phyloP scores from a whole-genome alignment of 768 basidiomycete species.

The Melanogaster broomeanus region DNA sequence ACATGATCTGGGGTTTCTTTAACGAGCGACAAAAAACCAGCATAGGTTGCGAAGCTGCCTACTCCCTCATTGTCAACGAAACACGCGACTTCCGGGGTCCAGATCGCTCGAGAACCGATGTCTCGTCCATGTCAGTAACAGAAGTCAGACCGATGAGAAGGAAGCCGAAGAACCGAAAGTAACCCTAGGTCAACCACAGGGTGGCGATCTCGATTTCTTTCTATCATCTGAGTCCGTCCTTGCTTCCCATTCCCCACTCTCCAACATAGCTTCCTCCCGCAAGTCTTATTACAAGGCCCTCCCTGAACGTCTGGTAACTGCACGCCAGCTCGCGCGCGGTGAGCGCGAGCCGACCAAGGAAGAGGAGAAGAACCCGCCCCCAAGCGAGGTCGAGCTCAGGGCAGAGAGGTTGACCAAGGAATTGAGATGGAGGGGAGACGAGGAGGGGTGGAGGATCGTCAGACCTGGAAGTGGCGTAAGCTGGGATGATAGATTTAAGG shows the following conservation, averaged over 20 bases:
- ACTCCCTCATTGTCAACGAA: constrained; percentile 62
- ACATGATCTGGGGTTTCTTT: constrained; percentile 93
- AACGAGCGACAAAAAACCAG: constrained; percentile 82
- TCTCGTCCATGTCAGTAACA: constrained; percentile 29
- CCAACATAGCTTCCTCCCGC: constrained; percentile 67
- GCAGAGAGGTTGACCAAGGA: constrained; percentile 91
- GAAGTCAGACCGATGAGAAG: too few relatives aligned
- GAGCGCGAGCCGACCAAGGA: constrained; percentile 85
- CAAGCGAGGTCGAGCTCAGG: constrained; percentile 85
- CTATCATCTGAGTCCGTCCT: constrained; percentile 65
- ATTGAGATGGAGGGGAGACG: constrained; percentile 77
- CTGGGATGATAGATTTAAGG: constrained; percentile 78
- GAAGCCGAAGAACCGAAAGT: constrained; percentile 6
- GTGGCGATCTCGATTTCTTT: constrained; percentile 78
- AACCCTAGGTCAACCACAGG: constrained; percentile 12
- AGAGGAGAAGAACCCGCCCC: constrained; percentile 75
- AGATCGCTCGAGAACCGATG: constrained; percentile 14
- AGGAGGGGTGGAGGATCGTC: constrained; percentile 79
- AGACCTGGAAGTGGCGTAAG: constrained; percentile 58
- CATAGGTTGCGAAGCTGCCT: constrained; percentile 80
- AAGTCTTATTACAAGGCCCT: constrained; percentile 77
- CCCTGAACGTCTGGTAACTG: constrained; percentile 62
- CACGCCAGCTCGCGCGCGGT: constrained; percentile 74
- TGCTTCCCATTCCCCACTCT: constrained; percentile 60
- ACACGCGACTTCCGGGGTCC: constrained; percentile 61